phyloP scores from a whole-genome alignment of 129 eudicot species.

The Pulicaria dysenterica region DNA sequence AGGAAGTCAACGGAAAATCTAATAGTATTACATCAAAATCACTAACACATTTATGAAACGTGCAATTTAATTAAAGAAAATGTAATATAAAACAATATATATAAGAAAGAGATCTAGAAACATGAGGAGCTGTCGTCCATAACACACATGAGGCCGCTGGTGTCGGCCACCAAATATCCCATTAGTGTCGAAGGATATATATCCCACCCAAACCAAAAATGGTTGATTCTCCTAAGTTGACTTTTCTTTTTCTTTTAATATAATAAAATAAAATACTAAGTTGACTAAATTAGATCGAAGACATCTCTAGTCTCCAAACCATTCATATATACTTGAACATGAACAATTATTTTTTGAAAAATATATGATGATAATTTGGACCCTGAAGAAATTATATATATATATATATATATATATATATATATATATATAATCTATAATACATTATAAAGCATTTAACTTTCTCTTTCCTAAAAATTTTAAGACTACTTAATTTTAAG shows the following conservation, averaged over 20 bases:
- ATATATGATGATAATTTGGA: conserved; percentile 26
- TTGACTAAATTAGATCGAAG: conserved; percentile 19
- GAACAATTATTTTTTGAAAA: conserved; percentile 3
- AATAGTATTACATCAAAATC: no score
- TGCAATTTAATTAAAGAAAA: no score
- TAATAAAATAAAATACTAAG: conserved; percentile 15
- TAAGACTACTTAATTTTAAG: no score
- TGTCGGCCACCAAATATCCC: conserved; percentile 23
- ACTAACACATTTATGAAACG: no score
- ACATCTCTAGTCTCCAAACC: conserved; percentile 15
- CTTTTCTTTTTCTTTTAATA: conserved; percentile 13
- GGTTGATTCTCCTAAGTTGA: conserved; percentile 37
- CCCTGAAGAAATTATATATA: background rate
- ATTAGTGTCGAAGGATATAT: conserved; percentile 28
- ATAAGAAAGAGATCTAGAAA: no score
- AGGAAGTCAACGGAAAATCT: no score
- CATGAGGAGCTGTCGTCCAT: background rate
- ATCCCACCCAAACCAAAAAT: conserved; percentile 32
- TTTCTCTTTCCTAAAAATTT: no score
- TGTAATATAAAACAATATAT: no score
- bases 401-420: no score
- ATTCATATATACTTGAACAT: conserved; percentile 22
- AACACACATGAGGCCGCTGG: conserved; percentile 23
- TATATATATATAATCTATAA: no score
- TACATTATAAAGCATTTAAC: no score